Evolutionary conservation across 768 basidiomycete species (phyloP).

Genomic region (Hypholoma sublateritium): DNA sequence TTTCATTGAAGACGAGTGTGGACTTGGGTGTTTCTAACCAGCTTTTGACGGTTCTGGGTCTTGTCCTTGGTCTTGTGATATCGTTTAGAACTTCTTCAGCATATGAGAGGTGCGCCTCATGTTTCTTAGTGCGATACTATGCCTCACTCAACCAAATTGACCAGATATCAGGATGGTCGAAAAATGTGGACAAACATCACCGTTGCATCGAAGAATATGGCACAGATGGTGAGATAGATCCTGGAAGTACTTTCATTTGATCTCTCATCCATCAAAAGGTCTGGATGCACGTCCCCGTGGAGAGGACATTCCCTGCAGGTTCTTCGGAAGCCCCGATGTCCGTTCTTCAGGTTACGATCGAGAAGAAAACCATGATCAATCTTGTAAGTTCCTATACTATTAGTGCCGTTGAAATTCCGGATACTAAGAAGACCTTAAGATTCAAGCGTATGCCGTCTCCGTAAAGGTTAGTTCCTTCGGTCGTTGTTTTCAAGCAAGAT

Average conservation of each 20-base stretch:
- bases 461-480: slow-evolving; percentile 50
- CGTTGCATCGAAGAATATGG: slow-evolving; percentile 56
- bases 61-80: slow-evolving; percentile 69
- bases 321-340: slow-evolving; percentile 23
- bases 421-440: slow-evolving; percentile 29
- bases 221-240: slow-evolving; percentile 43
- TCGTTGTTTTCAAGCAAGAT: neutral
- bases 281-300: slow-evolving; percentile 55
- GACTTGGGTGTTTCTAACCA: slow-evolving; percentile 52
- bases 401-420: neutral
- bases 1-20: slow-evolving; percentile 47
- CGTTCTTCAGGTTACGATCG: slow-evolving; percentile 53
- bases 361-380: slow-evolving; percentile 77
- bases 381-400: slow-evolving; percentile 37
- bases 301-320: slow-evolving; percentile 29
- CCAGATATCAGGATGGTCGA: slow-evolving; percentile 65
- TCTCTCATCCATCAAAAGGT: slow-evolving; percentile 29
- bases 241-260: neutral
- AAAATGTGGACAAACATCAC: slow-evolving; percentile 70
- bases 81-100: slow-evolving; percentile 74
- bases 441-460: slow-evolving; percentile 68
- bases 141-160: neutral
- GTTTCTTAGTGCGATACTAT: neutral
- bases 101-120: slow-evolving; percentile 52
- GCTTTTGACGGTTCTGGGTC: slow-evolving; percentile 71